A percentile compares a stretch with the other conserved stretches of the same genome.
Conservation (phyloP, 257 asterid species). For the Avicennia marina region DNA sequence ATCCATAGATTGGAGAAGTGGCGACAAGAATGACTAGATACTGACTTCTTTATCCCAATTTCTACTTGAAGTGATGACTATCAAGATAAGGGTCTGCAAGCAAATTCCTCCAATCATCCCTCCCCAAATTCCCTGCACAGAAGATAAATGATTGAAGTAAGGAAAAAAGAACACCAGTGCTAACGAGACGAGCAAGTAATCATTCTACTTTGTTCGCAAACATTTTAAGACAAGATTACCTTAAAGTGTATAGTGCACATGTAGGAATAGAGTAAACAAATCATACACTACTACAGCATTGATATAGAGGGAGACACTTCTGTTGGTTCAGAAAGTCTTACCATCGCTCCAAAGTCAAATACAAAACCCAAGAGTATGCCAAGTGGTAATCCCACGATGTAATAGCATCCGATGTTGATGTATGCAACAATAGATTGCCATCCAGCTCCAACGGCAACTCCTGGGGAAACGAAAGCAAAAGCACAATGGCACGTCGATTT, state of each 20-base stretch:
- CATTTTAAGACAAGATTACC: no score
- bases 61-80: conserved; percentile 42
- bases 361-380: conserved; percentile 67
- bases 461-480: no score
- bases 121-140: conserved; percentile 84
- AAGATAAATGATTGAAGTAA: neutral
- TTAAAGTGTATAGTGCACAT: no score
- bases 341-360: conserved; percentile 50
- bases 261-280: no score
- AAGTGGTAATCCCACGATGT: conserved; percentile 71
- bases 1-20: no score
- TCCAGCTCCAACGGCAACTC: conserved; percentile 97
- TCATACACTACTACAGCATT: no score
- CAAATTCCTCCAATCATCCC: conserved; percentile 78
- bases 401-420: conserved; percentile 65
- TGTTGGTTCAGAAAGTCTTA: no score
- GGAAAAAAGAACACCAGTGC: no score
- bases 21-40: neutral
- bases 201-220: no score
- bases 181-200: no score
- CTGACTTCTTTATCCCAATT: conserved; percentile 81
- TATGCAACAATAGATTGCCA: conserved; percentile 82
- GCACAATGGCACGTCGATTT: no score
- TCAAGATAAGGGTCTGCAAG: conserved; percentile 68
- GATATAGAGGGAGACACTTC: no score